Percentiles rank a stretch among this genome's conserved stretches.
Conservation (phyloP, 1,139 yeast genomes). For the Hansenula anomala region DNA sequence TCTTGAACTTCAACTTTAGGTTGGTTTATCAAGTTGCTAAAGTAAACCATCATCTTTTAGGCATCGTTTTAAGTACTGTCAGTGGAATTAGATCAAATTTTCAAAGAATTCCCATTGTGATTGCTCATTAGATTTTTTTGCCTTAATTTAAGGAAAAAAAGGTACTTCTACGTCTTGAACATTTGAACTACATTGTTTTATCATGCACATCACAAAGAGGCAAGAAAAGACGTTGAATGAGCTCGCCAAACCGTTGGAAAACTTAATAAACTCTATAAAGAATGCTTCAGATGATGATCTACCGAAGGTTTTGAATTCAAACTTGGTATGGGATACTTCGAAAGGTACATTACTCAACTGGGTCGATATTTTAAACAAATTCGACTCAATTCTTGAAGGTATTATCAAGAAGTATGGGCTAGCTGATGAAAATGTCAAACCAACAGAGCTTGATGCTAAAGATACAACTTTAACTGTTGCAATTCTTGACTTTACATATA, state of each 20-base stretch:
- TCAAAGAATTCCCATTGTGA: too few relatives aligned
- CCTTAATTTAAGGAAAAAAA: too few relatives aligned
- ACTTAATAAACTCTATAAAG: conserved; percentile 27
- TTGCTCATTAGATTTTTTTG: not conserved
- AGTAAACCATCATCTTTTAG: too few relatives aligned
- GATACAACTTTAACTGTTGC: conserved; percentile 47
- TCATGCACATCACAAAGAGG: conserved; percentile 22
- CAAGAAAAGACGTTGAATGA: conserved; percentile 19
- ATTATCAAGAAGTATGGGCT: conserved; percentile 53
- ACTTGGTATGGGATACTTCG: conserved; percentile 56
- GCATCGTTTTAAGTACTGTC: too few relatives aligned
- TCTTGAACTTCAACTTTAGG: too few relatives aligned
- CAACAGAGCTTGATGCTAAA: conserved; percentile 37
- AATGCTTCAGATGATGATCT: conserved; percentile 27
- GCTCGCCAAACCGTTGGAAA: conserved; percentile 14
- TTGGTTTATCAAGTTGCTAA: too few relatives aligned
- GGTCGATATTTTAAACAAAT: conserved; percentile 69
- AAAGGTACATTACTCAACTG: conserved; percentile 73
- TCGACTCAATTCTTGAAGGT: conserved; percentile 61
- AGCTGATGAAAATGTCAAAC: conserved; percentile 39
- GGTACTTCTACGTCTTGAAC: too few relatives aligned
- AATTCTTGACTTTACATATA: conserved; percentile 56
- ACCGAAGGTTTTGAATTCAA: conserved; percentile 12
- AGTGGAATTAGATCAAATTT: too few relatives aligned
- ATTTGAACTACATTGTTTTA: too few relatives aligned